These are phyloP conservation scores for Houttuynia cordata DNA, from an alignment of 164 flowering plant genomes.

Conservation along the genomic window DNA sequence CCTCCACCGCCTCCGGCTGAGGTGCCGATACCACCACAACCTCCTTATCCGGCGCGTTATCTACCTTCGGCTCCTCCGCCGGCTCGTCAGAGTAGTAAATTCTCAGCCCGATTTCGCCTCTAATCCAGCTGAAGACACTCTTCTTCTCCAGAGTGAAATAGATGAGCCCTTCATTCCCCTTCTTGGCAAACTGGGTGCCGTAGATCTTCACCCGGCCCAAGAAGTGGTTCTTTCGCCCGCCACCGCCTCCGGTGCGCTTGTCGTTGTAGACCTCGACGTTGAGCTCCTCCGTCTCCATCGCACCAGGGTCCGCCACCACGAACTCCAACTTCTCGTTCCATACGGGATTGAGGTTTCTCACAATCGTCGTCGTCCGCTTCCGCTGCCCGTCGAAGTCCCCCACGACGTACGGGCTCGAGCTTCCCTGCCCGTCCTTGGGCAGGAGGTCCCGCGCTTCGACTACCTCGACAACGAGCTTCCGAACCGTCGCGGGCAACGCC, in stretches of 20 bases:
- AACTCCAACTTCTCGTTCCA: constrained; percentile 90
- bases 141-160: constrained; percentile 77
- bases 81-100: constrained; percentile 67
- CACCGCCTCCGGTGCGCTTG: constrained; percentile 40
- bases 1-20: constrained; percentile 1
- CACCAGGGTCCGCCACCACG: constrained; percentile 50
- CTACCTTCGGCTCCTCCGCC: constrained; percentile 4
- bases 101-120: constrained; percentile 66
- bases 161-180: constrained; percentile 63
- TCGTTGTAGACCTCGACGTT: constrained; percentile 78
- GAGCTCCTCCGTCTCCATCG: constrained; percentile 65
- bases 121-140: constrained; percentile 80
- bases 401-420: constrained; percentile 79
- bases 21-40: neutral
- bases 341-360: constrained; percentile 58
- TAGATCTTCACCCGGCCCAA: constrained; percentile 72
- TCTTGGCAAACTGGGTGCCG: constrained; percentile 55
- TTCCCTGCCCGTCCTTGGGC: constrained; percentile 95
- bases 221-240: constrained; percentile 55
- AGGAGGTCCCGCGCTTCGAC: constrained; percentile 67
- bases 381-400: constrained; percentile 78
- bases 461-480: constrained; percentile 69
- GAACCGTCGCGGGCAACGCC: constrained; percentile 14
- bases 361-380: constrained; percentile 48
- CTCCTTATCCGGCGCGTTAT: neutral